Evolutionary conservation across 352 stramenopile species (phyloP).

Genomic region (Pythium biforme): DNA sequence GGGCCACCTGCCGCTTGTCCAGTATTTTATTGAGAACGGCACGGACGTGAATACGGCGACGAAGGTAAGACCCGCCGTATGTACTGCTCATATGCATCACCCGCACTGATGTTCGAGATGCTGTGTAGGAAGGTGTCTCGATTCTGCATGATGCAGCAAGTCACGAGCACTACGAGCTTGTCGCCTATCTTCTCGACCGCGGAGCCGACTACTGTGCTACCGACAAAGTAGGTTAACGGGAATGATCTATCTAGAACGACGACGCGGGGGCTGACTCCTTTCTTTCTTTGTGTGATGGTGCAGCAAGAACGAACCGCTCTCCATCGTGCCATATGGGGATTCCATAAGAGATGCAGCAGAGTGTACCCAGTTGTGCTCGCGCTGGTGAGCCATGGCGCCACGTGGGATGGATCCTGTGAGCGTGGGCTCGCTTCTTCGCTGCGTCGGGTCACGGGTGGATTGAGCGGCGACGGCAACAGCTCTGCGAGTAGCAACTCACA

Average conservation of each 20-base stretch:
- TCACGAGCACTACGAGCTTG: not conserved
- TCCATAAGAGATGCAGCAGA: not conserved
- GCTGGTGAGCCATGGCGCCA: not conserved
- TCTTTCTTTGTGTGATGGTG: not conserved
- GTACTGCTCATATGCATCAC: not conserved
- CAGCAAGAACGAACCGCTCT: slow-evolving; percentile 3
- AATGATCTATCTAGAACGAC: no score
- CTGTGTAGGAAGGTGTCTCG: not conserved
- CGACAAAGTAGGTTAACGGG: no score
- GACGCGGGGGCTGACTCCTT: no score
- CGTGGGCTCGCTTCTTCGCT: not conserved
- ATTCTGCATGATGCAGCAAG: slow-evolving; percentile 7
- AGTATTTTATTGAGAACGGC: slow-evolving; percentile 10
- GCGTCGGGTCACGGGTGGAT: not conserved
- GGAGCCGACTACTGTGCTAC: not conserved
- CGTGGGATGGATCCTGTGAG: slow-evolving; percentile 3
- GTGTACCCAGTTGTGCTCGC: not conserved
- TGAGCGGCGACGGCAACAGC: not conserved
- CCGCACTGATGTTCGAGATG: not conserved
- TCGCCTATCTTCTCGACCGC: slow-evolving; percentile 3
- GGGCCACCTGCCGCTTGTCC: slow-evolving; percentile 1
- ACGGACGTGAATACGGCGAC: slow-evolving; percentile 3
- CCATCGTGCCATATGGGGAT: slow-evolving; percentile 3
- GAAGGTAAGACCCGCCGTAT: not conserved
- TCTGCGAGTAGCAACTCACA: not conserved